Conservation (phyloP, 345 rosid species). For the Bretschneidera sinensis region DNA sequence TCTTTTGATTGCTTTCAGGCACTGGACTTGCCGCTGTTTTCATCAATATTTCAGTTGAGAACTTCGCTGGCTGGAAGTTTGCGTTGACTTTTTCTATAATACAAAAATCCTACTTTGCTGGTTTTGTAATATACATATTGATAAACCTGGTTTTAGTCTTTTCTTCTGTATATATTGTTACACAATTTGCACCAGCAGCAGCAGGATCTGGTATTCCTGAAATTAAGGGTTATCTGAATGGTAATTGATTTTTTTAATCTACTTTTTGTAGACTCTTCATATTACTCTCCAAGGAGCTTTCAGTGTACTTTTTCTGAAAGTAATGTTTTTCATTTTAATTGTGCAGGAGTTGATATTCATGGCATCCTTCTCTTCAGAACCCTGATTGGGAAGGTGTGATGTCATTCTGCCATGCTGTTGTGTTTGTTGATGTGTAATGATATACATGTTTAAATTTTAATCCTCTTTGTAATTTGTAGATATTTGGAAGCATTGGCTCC, state of each 20-base stretch:
- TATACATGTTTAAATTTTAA: slow-evolving; percentile 6
- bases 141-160: slow-evolving; percentile 79
- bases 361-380: slow-evolving; percentile 95
- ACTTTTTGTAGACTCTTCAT: neutral
- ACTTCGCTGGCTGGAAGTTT: slow-evolving; percentile 97
- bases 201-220: slow-evolving; percentile 99
- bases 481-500: slow-evolving; percentile 96
- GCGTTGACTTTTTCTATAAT: slow-evolving; percentile 68
- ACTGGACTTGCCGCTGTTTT: slow-evolving; percentile 93
- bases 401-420: slow-evolving; percentile 8
- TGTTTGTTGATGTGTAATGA: neutral
- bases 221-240: slow-evolving; percentile 95
- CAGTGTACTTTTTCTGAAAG: slow-evolving; percentile 3
- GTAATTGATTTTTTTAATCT: slow-evolving; percentile 28
- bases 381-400: slow-evolving; percentile 83
- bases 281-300: neutral
- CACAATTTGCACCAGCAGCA: slow-evolving; percentile 95
- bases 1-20: slow-evolving; percentile 40
- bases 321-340: slow-evolving; percentile 8
- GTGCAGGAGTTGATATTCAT: slow-evolving; percentile 76
- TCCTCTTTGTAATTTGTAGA: slow-evolving; percentile 38
- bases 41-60: slow-evolving; percentile 88
- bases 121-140: slow-evolving; percentile 66
- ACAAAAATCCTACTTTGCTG: slow-evolving; percentile 83
- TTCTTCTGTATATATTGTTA: slow-evolving; percentile 85